Percentiles rank a stretch among this genome's conserved stretches.
Conservation (phyloP, 2,329 filamentous ascomycete species). For the Calonectria pauciramosa region DNA sequence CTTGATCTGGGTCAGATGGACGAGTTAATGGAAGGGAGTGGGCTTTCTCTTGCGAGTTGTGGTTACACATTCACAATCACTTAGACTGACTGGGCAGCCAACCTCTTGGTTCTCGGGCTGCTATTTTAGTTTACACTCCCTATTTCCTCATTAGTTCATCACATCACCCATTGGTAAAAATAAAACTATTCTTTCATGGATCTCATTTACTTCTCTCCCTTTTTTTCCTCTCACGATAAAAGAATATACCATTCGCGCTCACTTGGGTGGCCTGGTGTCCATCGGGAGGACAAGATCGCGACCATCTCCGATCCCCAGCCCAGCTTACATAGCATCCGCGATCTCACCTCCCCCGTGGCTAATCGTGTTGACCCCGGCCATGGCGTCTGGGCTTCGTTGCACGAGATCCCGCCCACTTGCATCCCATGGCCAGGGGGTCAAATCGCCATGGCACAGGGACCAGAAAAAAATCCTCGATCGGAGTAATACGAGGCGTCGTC, state of each 20-base stretch:
- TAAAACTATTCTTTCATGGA: background rate
- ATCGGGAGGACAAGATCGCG: background rate
- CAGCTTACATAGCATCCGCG: background rate
- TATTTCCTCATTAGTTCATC: background rate
- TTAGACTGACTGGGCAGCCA: background rate
- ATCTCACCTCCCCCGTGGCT: slow-evolving; percentile 27
- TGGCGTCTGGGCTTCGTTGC: slow-evolving; percentile 28
- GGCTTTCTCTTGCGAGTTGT: background rate
- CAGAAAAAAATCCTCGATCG: slow-evolving; percentile 26
- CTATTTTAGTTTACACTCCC: background rate
- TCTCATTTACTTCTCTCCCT: background rate
- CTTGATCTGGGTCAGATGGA: background rate
- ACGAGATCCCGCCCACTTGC: slow-evolving; percentile 44
- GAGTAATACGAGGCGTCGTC: slow-evolving; percentile 4
- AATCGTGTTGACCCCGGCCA: slow-evolving; percentile 27
- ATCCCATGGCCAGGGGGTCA: slow-evolving; percentile 40
- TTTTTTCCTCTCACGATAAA: background rate
- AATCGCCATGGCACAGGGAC: slow-evolving; percentile 38
- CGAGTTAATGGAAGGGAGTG: background rate
- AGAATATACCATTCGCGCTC: background rate
- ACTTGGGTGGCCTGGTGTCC: background rate
- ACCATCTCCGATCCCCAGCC: slow-evolving; percentile 4
- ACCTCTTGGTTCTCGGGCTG: background rate
- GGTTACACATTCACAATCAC: background rate
- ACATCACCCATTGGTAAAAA: background rate